Evolutionary conservation across 805 yeast genomes (phyloP).

Genomic region (Wickerhamiella sergipiensis): DNA sequence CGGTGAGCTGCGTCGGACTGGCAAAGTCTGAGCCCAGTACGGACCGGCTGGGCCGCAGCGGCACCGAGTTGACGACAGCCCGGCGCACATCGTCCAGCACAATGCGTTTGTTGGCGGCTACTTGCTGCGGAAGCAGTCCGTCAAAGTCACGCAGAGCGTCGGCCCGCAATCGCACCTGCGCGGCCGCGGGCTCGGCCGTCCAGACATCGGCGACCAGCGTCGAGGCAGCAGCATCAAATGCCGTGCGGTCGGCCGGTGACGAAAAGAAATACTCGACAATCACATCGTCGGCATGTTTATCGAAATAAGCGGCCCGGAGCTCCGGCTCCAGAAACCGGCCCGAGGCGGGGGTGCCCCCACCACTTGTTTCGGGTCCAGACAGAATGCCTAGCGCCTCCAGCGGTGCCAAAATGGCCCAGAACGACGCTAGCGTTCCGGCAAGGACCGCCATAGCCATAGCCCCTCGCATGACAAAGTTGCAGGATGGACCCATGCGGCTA

Average conservation of each 20-base stretch:
- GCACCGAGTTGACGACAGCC: constrained; percentile 17
- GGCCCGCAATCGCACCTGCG: constrained; percentile 2
- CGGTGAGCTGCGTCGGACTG: neutral
- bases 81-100: constrained; percentile 17
- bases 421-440: neutral
- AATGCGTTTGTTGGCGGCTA: constrained; percentile 10
- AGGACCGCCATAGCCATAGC: neutral
- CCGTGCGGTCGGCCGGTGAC: neutral
- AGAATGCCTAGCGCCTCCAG: neutral
- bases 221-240: constrained; percentile 1
- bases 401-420: neutral
- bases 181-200: neutral
- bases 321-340: constrained; percentile 8
- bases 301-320: neutral
- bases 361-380: neutral
- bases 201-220: constrained; percentile 5
- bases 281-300: neutral
- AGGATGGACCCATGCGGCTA: neutral
- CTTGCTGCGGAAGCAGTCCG: constrained; percentile 4
- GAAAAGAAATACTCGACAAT: constrained; percentile 4
- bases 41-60: constrained; percentile 4
- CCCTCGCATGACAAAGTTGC: neutral
- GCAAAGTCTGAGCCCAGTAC: neutral
- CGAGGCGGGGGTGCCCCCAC: constrained; percentile 5
- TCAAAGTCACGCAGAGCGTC: constrained; percentile 4